Base-by-base conservation (phyloP, 2,329 filamentous ascomycete species). In the Trichoderma koningii region DNA sequence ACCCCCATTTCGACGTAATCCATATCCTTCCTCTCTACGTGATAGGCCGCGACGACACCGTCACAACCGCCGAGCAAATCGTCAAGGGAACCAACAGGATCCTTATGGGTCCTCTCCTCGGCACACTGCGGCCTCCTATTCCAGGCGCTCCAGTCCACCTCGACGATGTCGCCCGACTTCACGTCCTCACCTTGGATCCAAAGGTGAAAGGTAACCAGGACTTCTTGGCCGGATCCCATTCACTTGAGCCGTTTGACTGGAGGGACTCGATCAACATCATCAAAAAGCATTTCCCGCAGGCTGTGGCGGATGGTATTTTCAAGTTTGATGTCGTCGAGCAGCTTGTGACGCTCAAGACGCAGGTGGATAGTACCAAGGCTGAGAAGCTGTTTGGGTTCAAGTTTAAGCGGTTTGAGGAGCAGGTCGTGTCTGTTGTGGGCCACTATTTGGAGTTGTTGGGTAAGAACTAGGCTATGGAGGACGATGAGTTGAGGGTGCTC, bases 21-120 rank as follows among this genome's bases (percentile, higher is more conserved):
- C 71, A 76, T 68, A 68, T 78, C 61, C 70, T 77, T 62, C 78
- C 78, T 0, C 71, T 71, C 42, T 76, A 75, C 65, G 73, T 78
- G 17, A 63, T 78, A 7, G 78, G 78, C 12, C 74, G 72, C 38
- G 75, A 79, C 66, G 74, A 78, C 53, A 69, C 72, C 12, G 72
- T 65, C 42, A 61, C 64, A 9, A 44, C 12, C 12, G 42, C 56
- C n/a, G 41, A 51, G 15, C 38, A 53, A 19, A 63, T 63, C 7
- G 28, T 42, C 44, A 72, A 71, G 59, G 75, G 76, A 47, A 76
- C 73, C 55, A 79, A 79, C 68, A 70, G 69, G 23, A 66, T 75
- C 45, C 67, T 78, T 9, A 70, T 79, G 62, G 73, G 73, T 5
- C 71, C 75, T 14, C 69, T 79, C 10, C 69, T 76, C 15, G 77